Evolutionary conservation across 306 rosid genomes (phyloP), one percentile per base, ranked within the genome.

Genomic region (Glycine soja): DNA sequence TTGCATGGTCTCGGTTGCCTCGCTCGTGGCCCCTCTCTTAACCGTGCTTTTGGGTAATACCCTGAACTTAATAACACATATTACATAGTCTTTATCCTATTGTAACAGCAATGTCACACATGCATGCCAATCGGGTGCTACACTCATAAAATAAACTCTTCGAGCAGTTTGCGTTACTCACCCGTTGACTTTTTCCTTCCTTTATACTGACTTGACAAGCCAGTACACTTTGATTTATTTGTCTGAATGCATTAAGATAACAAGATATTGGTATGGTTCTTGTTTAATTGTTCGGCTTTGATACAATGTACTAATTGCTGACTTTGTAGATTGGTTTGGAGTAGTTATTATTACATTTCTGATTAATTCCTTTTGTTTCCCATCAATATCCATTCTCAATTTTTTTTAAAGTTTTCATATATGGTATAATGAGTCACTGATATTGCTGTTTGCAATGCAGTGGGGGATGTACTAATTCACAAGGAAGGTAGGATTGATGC

Each of bases 31-130:
- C 16, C 34, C 3, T n/a, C 10, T 63, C 18, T 70, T 80, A 19
- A 19, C 82, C 13, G 46, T 80, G 77, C 58, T 80, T 50, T 70
- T 80, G 14, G 91, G 91, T 88, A 84, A 74, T 42, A 32, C 4
- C 61, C 30, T 56, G 11, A 73, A 50, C 51, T 54, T 36, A 7
- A 40, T 50, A 30, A 30, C 43, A 68, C 34, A 30, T 11, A 30
- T 11, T 59, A 10, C 36, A 3, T 10, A 30, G 13, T 65, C 45
- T 46, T 34, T 42, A 61, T 50, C 36, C 16, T 10, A 13, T 32
- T 58, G 18, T 54, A 34, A 40, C 40, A 43, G 38, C 78, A 73
- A 24, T 19, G 8, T 8, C 36, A 2, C 32, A 24, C 70, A 14
- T 53, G n/a, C 16, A 47, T 36, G 18, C 12, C 36, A 58, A 18